Conservation (phyloP, 129 eudicot species). For the Pseudognaphalium luteoalbum region DNA sequence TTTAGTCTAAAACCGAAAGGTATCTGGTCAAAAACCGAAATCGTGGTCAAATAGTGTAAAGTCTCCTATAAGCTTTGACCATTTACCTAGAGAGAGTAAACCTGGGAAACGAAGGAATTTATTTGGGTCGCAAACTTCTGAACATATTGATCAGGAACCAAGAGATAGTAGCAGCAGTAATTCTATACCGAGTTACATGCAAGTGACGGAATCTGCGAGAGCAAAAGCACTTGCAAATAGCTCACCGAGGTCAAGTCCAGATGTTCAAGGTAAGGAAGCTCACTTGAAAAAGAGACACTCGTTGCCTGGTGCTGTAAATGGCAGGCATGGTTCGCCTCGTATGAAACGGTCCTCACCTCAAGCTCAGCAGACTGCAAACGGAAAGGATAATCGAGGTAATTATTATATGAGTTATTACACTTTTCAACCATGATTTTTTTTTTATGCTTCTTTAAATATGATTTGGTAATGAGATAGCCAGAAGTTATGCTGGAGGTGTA, state of each 20-base stretch:
- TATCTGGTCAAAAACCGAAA: constrained; percentile 41
- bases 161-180: constrained; percentile 72
- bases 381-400: constrained; percentile 65
- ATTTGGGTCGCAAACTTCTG: constrained; percentile 65
- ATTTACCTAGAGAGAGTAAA: constrained; percentile 58
- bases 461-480: too few species aligned
- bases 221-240: constrained; percentile 64
- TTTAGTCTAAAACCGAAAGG: constrained; percentile 30
- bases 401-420: neutral
- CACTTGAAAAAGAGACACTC: constrained; percentile 73
- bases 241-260: constrained; percentile 92
- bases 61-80: constrained; percentile 56
- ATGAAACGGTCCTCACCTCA: constrained; percentile 57
- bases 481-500: too few species aligned
- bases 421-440: neutral
- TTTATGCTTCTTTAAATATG: neutral
- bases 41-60: constrained; percentile 52
- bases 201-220: constrained; percentile 85
- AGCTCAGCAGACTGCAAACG: constrained; percentile 65
- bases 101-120: constrained; percentile 67
- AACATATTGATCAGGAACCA: constrained; percentile 61
- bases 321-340: constrained; percentile 75
- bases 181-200: constrained; percentile 89
- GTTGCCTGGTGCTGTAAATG: constrained; percentile 55
- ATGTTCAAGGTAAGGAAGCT: constrained; percentile 62